Percentiles rank a stretch among this genome's conserved stretches.
These are phyloP conservation scores for Chaetomiaceae sp. DNA, from an alignment of 2,329 filamentous ascomycete species.

Conservation along the genomic window DNA sequence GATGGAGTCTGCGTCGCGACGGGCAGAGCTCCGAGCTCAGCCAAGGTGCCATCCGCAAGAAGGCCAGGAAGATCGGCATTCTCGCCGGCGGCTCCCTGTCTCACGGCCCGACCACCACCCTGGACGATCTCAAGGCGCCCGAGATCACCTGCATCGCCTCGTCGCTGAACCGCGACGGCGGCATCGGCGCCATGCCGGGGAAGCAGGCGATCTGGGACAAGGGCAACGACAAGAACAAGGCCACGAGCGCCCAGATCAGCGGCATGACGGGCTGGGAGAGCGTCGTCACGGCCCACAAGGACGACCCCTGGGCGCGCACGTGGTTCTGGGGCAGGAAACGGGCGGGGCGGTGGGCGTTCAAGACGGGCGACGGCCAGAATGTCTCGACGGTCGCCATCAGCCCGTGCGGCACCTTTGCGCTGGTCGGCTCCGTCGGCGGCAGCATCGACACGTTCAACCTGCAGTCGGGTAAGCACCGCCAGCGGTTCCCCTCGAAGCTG, in stretches of 20 bases:
- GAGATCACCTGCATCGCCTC: slow-evolving; percentile 89
- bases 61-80: slow-evolving; percentile 82
- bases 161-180: slow-evolving; percentile 89
- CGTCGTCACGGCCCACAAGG: slow-evolving; percentile 85
- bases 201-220: slow-evolving; percentile 82
- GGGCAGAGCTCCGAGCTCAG: slow-evolving; percentile 91
- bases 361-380: slow-evolving; percentile 75
- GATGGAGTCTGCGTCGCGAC: slow-evolving; percentile 89
- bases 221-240: slow-evolving; percentile 56
- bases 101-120: slow-evolving; percentile 56
- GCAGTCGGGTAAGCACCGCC: slow-evolving; percentile 84
- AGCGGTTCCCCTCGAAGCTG: slow-evolving; percentile 76
- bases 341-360: slow-evolving; percentile 88
- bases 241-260: slow-evolving; percentile 65
- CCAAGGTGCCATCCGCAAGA: slow-evolving; percentile 82
- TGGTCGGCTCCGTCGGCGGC: slow-evolving; percentile 79
- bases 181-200: slow-evolving; percentile 78
- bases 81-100: slow-evolving; percentile 52
- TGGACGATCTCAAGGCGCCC: slow-evolving; percentile 79
- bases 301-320: slow-evolving; percentile 79
- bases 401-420: slow-evolving; percentile 86
- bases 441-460: slow-evolving; percentile 94
- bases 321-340: slow-evolving; percentile 98
- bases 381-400: slow-evolving; percentile 86
- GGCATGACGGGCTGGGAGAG: slow-evolving; percentile 93